Conservation (phyloP, 306 rosid species). For the Pyrus communis region DNA sequence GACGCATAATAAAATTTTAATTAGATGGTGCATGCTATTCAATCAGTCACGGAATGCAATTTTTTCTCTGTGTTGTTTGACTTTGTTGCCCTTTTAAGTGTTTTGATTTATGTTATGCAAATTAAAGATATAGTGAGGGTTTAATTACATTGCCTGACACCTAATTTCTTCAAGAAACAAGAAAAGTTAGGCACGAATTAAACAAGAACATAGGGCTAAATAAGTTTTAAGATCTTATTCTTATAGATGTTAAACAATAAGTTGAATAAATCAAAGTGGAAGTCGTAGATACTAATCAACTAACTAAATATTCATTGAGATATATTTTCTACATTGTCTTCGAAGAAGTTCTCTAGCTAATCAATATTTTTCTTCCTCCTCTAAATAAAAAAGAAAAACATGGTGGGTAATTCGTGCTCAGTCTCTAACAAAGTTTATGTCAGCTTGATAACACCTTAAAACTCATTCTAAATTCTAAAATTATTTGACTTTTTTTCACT, state of each 20-base stretch:
- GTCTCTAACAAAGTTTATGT: not conserved
- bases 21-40: not conserved
- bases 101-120: too few species aligned
- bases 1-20: too few species aligned
- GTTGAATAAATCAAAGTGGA: not conserved
- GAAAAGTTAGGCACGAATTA: not conserved
- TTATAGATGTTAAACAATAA: not conserved
- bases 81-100: too few species aligned
- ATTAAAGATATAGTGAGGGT: not conserved
- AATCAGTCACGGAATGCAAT: too few species aligned
- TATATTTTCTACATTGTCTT: too few species aligned
- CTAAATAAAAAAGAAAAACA: too few species aligned
- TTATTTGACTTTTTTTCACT: not conserved
- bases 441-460: not conserved
- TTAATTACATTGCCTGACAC: not conserved
- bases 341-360: too few species aligned
- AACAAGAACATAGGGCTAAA: not conserved
- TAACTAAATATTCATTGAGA: too few species aligned
- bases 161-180: not conserved
- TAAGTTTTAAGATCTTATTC: not conserved
- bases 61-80: too few species aligned
- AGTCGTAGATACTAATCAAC: not conserved
- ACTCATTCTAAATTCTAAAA: not conserved
- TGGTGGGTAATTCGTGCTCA: not conserved
- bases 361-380: too few species aligned